Evolutionary conservation across 768 basidiomycete species (phyloP), one percentile per base, ranked within the genome.

Genomic region (Panaeolus papilionaceus): DNA sequence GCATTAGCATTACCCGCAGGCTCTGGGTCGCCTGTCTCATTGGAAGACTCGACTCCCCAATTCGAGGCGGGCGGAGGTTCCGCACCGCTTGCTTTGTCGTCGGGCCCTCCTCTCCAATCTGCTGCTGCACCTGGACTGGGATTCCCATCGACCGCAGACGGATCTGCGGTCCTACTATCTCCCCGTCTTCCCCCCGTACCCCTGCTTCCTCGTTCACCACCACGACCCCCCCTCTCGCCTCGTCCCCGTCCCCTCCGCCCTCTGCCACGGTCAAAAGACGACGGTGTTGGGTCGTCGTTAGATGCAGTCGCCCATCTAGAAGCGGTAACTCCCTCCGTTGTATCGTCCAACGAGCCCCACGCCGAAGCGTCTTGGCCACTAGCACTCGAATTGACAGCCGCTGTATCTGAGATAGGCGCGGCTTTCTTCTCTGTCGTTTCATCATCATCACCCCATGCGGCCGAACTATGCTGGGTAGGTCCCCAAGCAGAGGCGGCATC

Each of bases 131-230:
- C 23, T 51, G 49, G 23, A 51, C 26, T 26, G 23, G 49, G 49
- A 51, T 51, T 51, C 49, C 0, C 28, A 8, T 26, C 23, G 10
- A 3, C 8, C 11, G 23, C 26, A 51, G 23, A 10, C 26, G 49
- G 3, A 8, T 16, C 64, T 16, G 39, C 9, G 3, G 11, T 8
- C 39, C 39, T 40, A 12, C 64, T 62, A 12, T 62, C 58, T 18
- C 68, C 68, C 39, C 68, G 40, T 33, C 64, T 58, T n/a, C 64
- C 44, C 28, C 67, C 42, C 33, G 38, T 54, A 23, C 47, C 49
- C 45, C 47, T 23, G 20, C 64, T 58, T 45, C 61, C 47, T 18
- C 64, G 37, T 14, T 54, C 63, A 61, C 39, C 49, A 11, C 63
- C 64, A 7, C 49, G 39, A 38, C 63, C 67, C 26, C 54, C 40